These are phyloP conservation scores for Climacium dendroides DNA, from an alignment of 225 moss, liverwort and hornwort genomes.

Conservation along the genomic window DNA sequence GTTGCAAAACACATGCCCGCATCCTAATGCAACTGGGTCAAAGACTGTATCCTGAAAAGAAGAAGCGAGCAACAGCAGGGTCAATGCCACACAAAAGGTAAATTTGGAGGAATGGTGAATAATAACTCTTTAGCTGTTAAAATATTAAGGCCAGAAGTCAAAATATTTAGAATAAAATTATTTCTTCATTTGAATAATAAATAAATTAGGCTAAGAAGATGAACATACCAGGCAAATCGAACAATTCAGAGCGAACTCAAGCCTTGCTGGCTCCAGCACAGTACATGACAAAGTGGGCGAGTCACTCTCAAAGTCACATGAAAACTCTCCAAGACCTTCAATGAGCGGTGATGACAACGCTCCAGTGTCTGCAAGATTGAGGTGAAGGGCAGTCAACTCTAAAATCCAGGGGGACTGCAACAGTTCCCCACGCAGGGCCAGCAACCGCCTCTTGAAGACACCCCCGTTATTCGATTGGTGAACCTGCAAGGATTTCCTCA, in stretches of 20 bases:
- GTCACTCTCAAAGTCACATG: constrained; percentile 34
- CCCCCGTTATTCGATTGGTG: constrained; percentile 32
- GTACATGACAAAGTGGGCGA: constrained; percentile 36
- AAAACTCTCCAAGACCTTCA: not conserved
- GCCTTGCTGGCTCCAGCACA: constrained; percentile 11
- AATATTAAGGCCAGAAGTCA: not conserved
- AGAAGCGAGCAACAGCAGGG: not conserved
- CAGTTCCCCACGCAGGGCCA: constrained; percentile 37
- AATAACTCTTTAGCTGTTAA: not conserved
- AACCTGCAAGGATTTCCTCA: constrained; percentile 12
- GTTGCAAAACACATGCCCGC: constrained; percentile 65
- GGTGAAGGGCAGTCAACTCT: constrained; percentile 49
- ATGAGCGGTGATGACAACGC: not conserved
- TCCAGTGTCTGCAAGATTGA: constrained; percentile 36
- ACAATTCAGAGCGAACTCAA: constrained; percentile 54
- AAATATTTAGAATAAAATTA: not conserved
- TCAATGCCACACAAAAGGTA: not conserved
- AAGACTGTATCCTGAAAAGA: constrained; percentile 42
- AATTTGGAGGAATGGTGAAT: not conserved
- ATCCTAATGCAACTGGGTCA: constrained; percentile 51
- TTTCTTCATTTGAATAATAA: not conserved
- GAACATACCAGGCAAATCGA: constrained; percentile 50
- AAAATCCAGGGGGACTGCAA: constrained; percentile 61
- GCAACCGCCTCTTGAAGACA: constrained; percentile 30
- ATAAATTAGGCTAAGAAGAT: not conserved